Base-by-base conservation (phyloP, 169 alveolate genomes). In the Neospora caninum region DNA sequence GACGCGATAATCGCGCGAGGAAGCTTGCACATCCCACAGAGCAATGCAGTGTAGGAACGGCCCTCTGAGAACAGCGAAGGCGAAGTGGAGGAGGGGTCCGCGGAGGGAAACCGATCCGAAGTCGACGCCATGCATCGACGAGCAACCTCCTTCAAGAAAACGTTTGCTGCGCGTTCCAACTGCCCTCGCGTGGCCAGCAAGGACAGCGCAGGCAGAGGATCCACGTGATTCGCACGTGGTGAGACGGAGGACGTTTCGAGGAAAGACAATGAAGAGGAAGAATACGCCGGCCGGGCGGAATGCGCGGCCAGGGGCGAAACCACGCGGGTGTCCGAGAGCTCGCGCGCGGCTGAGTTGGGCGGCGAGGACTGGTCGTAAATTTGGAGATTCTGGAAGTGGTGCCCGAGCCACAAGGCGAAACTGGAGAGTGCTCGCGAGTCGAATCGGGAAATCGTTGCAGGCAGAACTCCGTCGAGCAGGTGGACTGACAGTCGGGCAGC, bases 391-490 rank as follows among this genome's bases (percentile, higher is more conserved):
- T 78, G 86, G 42, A 78, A 78, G 86, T 78, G 39, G 29, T 78
- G 39, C 4, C 86, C 86, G 18, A 78, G 86, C 86, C 86, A 78
- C 86, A 78, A 20, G 42, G 49, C 86, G 86, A 78, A 78, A 38
- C 86, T 78, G 29, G 86, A 78, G 22, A 78, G 86, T 7, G 86
- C 39, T 16, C 86, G 86, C 49, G 39, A 13, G 45, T 78, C 86
- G 45, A 78, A 78, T 7, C 86, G 22, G 39, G 39, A 10, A 36
- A 78, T 78, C 49, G 45, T 38, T 10, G 39, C 27, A 16, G 86
- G 86, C 86, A 78, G 45, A 2, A n/a, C 86, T 0, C 86, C 86
- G 45, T 78, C 86, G 45, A 78, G 86, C 45, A 78, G 86, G 86
- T 78, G 86, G 7, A 78, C 86, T 25, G 86, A 36, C 43, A 78